Evolutionary conservation across 1,284 basidiomycete species (phyloP).

Genomic region (Ceratobasidium sp.): DNA sequence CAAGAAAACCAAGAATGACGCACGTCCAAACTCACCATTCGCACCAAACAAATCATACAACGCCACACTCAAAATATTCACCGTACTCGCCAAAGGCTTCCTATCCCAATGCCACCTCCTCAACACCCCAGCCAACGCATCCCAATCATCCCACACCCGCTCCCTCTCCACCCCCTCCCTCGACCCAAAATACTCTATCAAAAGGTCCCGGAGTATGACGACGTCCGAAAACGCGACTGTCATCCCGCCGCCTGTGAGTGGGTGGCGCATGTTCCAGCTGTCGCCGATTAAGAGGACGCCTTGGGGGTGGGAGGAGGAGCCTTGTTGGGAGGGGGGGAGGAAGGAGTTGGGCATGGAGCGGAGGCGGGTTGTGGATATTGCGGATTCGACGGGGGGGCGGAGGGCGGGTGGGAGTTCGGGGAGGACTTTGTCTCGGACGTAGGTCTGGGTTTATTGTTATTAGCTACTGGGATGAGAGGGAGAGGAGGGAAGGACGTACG

Average conservation of each 20-base stretch:
- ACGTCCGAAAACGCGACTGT: slow-evolving; percentile 92
- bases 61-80: slow-evolving; percentile 92
- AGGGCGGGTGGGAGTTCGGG: slow-evolving; percentile 83
- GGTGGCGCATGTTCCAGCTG: slow-evolving; percentile 99
- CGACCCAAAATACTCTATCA: slow-evolving; percentile 39
- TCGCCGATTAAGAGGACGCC: slow-evolving; percentile 94
- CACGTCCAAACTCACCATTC: slow-evolving; percentile 71
- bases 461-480: background rate
- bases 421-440: slow-evolving; percentile 78
- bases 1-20: slow-evolving; percentile 18
- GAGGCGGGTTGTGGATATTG: slow-evolving; percentile 79
- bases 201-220: slow-evolving; percentile 75
- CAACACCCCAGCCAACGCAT: slow-evolving; percentile 68
- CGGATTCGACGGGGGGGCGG: slow-evolving; percentile 71
- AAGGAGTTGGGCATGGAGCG: slow-evolving; percentile 97
- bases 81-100: slow-evolving; percentile 83
- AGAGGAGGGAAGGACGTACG: slow-evolving; percentile 60
- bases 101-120: slow-evolving; percentile 87
- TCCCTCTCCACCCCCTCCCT: slow-evolving; percentile 39
- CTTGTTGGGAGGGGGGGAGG: slow-evolving; percentile 89
- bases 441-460: slow-evolving; percentile 62
- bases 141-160: slow-evolving; percentile 66
- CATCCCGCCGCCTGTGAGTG: slow-evolving; percentile 96
- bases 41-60: slow-evolving; percentile 93
- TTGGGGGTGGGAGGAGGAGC: slow-evolving; percentile 61